These are phyloP conservation scores for Castanea sativa DNA, from an alignment of 306 rosid species.

Conservation along the genomic window DNA sequence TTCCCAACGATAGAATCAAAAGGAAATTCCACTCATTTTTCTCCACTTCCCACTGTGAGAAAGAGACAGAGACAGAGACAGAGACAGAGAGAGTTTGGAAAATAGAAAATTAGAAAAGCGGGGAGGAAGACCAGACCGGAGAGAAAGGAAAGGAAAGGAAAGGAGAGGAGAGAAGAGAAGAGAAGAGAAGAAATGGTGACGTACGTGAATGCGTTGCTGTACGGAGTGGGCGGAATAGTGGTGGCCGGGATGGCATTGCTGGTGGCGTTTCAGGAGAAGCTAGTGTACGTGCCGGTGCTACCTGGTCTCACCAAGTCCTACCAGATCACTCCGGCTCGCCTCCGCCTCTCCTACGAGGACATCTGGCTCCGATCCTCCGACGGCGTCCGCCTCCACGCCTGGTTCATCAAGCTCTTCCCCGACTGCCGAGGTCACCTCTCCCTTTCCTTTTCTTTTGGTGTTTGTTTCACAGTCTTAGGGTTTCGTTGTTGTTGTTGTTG, in stretches of 20 bases:
- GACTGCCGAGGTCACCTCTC: conserved; percentile 60
- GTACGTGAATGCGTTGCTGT: conserved; percentile 54
- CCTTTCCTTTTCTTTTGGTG: conserved; percentile 8
- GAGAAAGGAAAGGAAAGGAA: neutral
- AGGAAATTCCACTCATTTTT: too few relatives aligned
- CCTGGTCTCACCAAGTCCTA: conserved; percentile 92
- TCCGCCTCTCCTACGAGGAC: conserved; percentile 78
- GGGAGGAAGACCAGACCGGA: too few relatives aligned
- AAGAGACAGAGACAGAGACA: too few relatives aligned
- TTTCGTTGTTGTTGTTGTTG: neutral
- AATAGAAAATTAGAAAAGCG: too few relatives aligned
- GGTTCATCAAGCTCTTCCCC: conserved; percentile 98
- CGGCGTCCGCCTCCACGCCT: conserved; percentile 91
- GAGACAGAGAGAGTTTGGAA: too few relatives aligned
- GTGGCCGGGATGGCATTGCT: conserved; percentile 91
- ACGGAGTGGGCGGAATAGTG: conserved; percentile 88
- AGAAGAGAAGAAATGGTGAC: conserved; percentile 56
- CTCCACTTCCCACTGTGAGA: too few relatives aligned
- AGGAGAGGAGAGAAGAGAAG: neutral
- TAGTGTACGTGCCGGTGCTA: conserved; percentile 86
- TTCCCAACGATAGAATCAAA: too few relatives aligned
- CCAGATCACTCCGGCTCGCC: conserved; percentile 74
- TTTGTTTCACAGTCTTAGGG: conserved; percentile 5
- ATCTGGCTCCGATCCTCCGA: conserved; percentile 88
- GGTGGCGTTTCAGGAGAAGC: conserved; percentile 87